A percentile compares a stretch with the other conserved stretches of the same genome.
These are phyloP conservation scores for Circinella umbellata DNA, from an alignment of 371 early-diverging fungal genomes.

Conservation along the genomic window DNA sequence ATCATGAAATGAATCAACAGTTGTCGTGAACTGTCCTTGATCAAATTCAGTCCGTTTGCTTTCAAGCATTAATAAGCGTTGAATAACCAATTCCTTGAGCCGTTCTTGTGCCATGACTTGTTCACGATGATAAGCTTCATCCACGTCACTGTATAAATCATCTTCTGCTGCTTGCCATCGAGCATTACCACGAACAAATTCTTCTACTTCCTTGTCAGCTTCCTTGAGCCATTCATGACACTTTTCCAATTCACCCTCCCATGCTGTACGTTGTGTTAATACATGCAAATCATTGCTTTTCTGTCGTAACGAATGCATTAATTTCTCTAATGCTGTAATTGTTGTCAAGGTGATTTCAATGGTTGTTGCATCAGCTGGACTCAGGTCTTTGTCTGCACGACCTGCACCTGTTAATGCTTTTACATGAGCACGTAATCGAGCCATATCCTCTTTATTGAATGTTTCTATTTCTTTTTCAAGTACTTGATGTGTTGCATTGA, in stretches of 20 bases:
- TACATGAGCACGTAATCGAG: slow-evolving; percentile 58
- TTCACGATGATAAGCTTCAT: slow-evolving; percentile 14
- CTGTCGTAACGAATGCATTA: slow-evolving; percentile 39
- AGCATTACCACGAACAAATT: slow-evolving; percentile 36
- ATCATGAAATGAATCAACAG: slow-evolving; percentile 49
- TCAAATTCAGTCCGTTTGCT: slow-evolving; percentile 43
- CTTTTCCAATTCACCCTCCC: slow-evolving; percentile 51
- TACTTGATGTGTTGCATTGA: slow-evolving; percentile 39
- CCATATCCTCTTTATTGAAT: slow-evolving; percentile 58
- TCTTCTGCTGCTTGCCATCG: slow-evolving; percentile 39
- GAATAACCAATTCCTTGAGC: slow-evolving; percentile 34
- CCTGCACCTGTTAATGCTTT: slow-evolving; percentile 47
- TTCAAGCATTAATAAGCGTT: slow-evolving; percentile 37
- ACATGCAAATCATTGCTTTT: slow-evolving; percentile 43
- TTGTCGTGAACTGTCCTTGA: slow-evolving; percentile 43
- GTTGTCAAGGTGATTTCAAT: slow-evolving; percentile 59
- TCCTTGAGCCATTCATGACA: slow-evolving; percentile 38
- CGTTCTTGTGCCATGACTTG: slow-evolving; percentile 28
- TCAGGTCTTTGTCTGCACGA: slow-evolving; percentile 45
- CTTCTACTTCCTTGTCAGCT: slow-evolving; percentile 33
- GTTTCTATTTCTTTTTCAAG: slow-evolving; percentile 52
- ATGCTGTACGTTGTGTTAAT: slow-evolving; percentile 41
- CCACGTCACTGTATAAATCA: slow-evolving; percentile 15
- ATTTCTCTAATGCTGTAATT: slow-evolving; percentile 45
- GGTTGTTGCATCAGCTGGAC: slow-evolving; percentile 61